Evolutionary conservation across 441 rosid genomes (phyloP).

Genomic region (Eutrema salsugineum): DNA sequence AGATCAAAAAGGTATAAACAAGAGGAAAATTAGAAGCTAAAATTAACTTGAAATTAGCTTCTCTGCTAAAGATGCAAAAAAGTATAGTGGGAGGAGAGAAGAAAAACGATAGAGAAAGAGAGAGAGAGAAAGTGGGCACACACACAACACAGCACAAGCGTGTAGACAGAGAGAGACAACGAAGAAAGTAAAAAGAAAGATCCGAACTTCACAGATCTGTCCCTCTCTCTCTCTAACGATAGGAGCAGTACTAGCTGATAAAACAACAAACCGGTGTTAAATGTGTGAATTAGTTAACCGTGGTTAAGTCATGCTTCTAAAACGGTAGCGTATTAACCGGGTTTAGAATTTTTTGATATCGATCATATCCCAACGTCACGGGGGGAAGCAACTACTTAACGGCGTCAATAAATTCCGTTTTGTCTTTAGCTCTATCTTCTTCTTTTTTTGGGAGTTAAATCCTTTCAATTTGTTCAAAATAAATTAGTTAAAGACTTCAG

Average conservation of each 20-base stretch:
- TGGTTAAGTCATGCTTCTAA: not conserved
- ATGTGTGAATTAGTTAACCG: slow-evolving; percentile 6
- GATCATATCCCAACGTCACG: not conserved
- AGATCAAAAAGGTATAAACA: not conserved
- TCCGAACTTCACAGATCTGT: slow-evolving; percentile 29
- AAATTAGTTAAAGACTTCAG: not conserved
- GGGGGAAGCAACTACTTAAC: not conserved
- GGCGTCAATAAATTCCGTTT: slow-evolving; percentile 5
- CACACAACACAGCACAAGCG: slow-evolving; percentile 25
- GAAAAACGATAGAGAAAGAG: too few relatives aligned
- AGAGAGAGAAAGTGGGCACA: slow-evolving; percentile 19
- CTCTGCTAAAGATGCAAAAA: not conserved
- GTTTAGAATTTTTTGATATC: not conserved
- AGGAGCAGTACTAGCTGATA: not conserved
- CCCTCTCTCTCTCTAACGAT: slow-evolving; percentile 8
- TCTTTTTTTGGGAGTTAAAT: too few relatives aligned
- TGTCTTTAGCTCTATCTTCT: not conserved
- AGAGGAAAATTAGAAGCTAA: not conserved
- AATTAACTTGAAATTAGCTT: slow-evolving; percentile 8
- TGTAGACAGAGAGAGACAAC: slow-evolving; percentile 21
- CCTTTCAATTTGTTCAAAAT: not conserved
- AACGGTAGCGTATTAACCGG: not conserved
- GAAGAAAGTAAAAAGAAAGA: slow-evolving; percentile 27
- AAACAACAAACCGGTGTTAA: slow-evolving; percentile 21
- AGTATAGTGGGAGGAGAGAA: not conserved